Evolutionary conservation across 83 land plant species (phyloP).

Genomic region (Thuja plicata): DNA sequence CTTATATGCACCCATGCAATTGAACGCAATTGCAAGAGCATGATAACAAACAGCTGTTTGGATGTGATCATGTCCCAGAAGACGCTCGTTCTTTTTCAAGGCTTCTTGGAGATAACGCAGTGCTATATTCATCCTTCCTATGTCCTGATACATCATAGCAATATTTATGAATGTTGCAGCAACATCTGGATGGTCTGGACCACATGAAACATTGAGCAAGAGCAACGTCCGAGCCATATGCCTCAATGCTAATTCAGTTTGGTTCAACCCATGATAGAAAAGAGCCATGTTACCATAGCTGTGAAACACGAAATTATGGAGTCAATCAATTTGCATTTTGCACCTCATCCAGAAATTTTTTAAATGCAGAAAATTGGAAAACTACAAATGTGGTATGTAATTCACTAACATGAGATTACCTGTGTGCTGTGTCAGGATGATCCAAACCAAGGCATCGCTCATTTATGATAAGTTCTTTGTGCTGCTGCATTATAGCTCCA

Average conservation of each 20-base stretch:
- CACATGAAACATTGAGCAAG: conserved; percentile 83
- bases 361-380: not conserved
- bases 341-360: not conserved
- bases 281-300: conserved; percentile 99
- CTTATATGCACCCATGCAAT: conserved; percentile 99
- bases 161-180: conserved; percentile 98
- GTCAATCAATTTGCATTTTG: not conserved
- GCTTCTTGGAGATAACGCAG: conserved; percentile 98
- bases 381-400: not conserved
- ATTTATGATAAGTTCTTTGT: conserved; percentile 96
- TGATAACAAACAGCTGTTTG: conserved; percentile 99
- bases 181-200: conserved; percentile 98
- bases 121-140: conserved; percentile 93
- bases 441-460: conserved; percentile 97
- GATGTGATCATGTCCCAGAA: conserved; percentile 91
- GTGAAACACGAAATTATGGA: conserved; percentile 19
- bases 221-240: conserved; percentile 96
- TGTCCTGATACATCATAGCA: conserved; percentile 99
- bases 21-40: conserved; percentile 99
- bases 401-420: conserved; percentile 29
- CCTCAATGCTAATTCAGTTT: conserved; percentile 88
- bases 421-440: conserved; percentile 99
- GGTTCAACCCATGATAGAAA: conserved; percentile 97
- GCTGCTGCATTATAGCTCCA: conserved; percentile 98
- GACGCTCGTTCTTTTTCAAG: conserved; percentile 89